Conservation (phyloP, 2,329 filamentous ascomycete species). For the Didymellaceae sp. region DNA sequence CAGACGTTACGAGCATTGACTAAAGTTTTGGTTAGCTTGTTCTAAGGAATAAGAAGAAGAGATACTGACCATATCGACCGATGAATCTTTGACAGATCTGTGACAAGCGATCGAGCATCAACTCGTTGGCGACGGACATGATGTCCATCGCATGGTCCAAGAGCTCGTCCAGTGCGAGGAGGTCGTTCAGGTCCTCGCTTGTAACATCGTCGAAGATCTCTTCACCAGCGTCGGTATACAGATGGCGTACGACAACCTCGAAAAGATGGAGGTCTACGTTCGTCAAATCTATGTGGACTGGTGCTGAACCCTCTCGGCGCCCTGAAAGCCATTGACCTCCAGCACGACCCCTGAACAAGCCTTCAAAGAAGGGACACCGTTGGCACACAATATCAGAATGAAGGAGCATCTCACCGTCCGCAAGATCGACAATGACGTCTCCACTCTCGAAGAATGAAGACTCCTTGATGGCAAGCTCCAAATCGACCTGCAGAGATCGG, state of each 20-base stretch:
- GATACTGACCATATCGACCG: conserved; percentile 71
- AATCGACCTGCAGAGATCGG: conserved; percentile 70
- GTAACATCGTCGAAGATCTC: conserved; percentile 83
- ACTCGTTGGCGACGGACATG: conserved; percentile 86
- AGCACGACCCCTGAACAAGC: conserved; percentile 87
- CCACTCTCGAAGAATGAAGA: conserved; percentile 76
- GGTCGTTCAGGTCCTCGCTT: conserved; percentile 60
- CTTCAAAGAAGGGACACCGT: conserved; percentile 90
- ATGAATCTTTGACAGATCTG: conserved; percentile 88
- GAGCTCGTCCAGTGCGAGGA: conserved; percentile 72
- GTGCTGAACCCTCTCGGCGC: conserved; percentile 61
- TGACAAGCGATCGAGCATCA: conserved; percentile 91
- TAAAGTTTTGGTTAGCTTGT: conserved; percentile 20
- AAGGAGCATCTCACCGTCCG: conserved; percentile 70
- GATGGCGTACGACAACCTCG: conserved; percentile 75
- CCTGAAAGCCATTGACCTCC: conserved; percentile 81
- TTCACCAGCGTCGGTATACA: conserved; percentile 83
- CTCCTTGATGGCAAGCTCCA: conserved; percentile 73
- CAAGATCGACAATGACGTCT: conserved; percentile 80
- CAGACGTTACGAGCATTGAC: conserved; percentile 74
- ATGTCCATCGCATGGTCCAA: conserved; percentile 90
- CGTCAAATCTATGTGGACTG: conserved; percentile 77
- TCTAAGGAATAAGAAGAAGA: conserved; percentile 21
- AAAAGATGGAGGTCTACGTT: conserved; percentile 80
- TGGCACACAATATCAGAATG: conserved; percentile 83